Base-by-base conservation (phyloP, 2,329 filamentous ascomycete species). In the Drechslerella coelobrocha region DNA sequence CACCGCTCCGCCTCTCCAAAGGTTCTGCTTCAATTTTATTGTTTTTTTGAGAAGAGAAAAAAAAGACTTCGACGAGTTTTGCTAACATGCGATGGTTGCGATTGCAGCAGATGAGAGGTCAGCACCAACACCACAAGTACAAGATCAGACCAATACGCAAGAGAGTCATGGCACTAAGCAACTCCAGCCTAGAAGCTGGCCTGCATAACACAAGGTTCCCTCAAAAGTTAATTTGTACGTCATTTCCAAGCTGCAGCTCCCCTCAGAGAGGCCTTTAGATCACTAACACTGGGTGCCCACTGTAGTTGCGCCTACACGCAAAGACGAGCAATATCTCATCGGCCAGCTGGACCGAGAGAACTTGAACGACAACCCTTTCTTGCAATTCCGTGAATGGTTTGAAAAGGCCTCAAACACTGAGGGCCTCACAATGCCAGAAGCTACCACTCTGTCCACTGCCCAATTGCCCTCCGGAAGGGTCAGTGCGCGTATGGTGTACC, bases 341-440 rank as follows among this genome's bases (percentile, higher is more conserved):
- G 85, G 85, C 75, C 82, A 83, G 0, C 85, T 96, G 27, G 82
- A 83, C 34, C 83, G 81, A 50, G 76, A 79, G 0, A 84, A 91
- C 77, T 86, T 95, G 17, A 79, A 85, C 75, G 53, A 68, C 47
- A 84, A 84, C 60, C 94, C 94, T 0, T 86, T 93, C 65, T 82
- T 83, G 29, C 94, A 97, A 81, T 99, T 97, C 82, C 85, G 96
- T 81, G 79, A 81, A 72, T 99, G 94, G 94, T 99, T 96, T 84
- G 83, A 84, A 10, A 84, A 88, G 69, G 90, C 92, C 0, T 85
- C 88, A 73, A 77, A 82, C 3, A 77, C 81, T 8, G 77, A 81
- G 2, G 76, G 75, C 24, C 84, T 92, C 50, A 82, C 86, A 48
- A 89, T 95, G 75, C 92, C 93, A 0, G 94, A 99, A 80, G 90